phyloP scores from a whole-genome alignment of 2,329 filamentous ascomycete genomes.

The Periglandula ipomoeae region DNA sequence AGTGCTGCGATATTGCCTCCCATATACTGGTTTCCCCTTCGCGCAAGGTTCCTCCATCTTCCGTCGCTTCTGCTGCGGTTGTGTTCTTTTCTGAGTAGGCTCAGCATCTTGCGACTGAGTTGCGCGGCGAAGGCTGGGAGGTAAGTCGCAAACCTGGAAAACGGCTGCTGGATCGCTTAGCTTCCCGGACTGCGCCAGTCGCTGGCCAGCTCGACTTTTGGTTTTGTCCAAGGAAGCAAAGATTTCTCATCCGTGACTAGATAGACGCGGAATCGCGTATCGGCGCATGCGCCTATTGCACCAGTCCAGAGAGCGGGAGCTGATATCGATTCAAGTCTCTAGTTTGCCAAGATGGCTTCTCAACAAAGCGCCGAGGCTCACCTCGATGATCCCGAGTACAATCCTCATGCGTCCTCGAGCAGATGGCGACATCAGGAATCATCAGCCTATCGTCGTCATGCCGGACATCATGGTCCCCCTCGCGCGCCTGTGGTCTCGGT shows the following conservation, averaged over 20 bases:
- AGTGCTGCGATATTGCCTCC: background rate
- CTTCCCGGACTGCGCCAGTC: background rate
- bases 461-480: slow-evolving; percentile 22
- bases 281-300: background rate
- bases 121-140: background rate
- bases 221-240: background rate
- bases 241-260: background rate
- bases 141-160: background rate
- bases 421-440: slow-evolving; percentile 59
- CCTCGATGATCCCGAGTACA: slow-evolving; percentile 20
- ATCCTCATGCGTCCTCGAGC: slow-evolving; percentile 47
- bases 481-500: slow-evolving; percentile 25
- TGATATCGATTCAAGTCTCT: background rate
- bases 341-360: slow-evolving; percentile 3
- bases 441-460: slow-evolving; percentile 41
- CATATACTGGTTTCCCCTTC: background rate
- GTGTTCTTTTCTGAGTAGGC: background rate
- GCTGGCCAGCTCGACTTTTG: background rate
- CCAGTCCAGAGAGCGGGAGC: background rate
- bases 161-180: background rate
- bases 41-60: background rate
- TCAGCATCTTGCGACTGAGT: background rate
- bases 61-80: background rate
- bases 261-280: background rate
- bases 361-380: slow-evolving; percentile 5